These are phyloP conservation scores for Urtica urens DNA, from an alignment of 306 rosid species.

Conservation along the genomic window DNA sequence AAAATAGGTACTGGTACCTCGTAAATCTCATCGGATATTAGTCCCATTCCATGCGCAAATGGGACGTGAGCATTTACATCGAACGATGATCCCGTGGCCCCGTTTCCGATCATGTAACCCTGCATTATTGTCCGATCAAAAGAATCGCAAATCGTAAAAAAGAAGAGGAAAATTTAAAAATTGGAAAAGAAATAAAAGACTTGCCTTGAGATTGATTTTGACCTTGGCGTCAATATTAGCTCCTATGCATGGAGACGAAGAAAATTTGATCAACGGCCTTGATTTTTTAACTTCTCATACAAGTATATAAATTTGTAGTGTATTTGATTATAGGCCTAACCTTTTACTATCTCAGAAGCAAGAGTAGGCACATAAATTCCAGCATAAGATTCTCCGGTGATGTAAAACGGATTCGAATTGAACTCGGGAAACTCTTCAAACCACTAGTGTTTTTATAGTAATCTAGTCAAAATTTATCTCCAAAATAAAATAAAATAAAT, in stretches of 20 bases:
- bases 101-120: slow-evolving; percentile 80
- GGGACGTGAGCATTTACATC: slow-evolving; percentile 58
- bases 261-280: too few relatives aligned
- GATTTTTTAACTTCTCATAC: too few relatives aligned
- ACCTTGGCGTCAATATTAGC: slow-evolving; percentile 25
- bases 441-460: too few relatives aligned
- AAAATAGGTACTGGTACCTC: too few relatives aligned
- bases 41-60: slow-evolving; percentile 76
- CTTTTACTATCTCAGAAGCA: slow-evolving; percentile 39
- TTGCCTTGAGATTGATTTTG: slow-evolving; percentile 51
- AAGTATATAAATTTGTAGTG: too few relatives aligned
- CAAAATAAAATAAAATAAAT: too few relatives aligned
- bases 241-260: too few relatives aligned
- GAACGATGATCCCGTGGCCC: slow-evolving; percentile 37
- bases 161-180: too few relatives aligned
- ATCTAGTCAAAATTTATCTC: too few relatives aligned
- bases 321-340: too few relatives aligned
- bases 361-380: slow-evolving; percentile 73
- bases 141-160: too few relatives aligned
- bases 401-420: slow-evolving; percentile 43
- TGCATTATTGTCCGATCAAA: too few relatives aligned
- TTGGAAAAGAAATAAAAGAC: background rate
- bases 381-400: slow-evolving; percentile 69
- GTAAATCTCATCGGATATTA: slow-evolving; percentile 43
- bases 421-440: slow-evolving; percentile 51